Evolutionary conservation across 768 basidiomycete genomes (phyloP).

Genomic region (Pleurotus tuoliensis): DNA sequence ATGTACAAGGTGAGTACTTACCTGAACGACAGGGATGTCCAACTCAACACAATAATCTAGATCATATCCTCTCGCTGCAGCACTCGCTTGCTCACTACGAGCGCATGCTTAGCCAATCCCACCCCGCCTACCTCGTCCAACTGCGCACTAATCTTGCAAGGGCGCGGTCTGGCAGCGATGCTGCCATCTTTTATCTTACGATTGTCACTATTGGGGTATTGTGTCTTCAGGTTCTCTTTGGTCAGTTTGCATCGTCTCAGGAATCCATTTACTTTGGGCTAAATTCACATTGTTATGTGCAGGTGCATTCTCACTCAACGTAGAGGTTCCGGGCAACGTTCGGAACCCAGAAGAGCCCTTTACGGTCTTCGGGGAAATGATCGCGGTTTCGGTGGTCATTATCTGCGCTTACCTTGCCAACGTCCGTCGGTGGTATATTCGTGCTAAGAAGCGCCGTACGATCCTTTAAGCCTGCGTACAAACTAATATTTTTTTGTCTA

Average conservation of each 20-base stretch:
- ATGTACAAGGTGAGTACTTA: constrained; percentile 69
- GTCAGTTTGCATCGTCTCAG: constrained; percentile 29
- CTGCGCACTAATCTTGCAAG: constrained; percentile 59
- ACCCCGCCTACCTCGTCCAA: constrained; percentile 81
- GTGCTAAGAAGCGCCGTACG: constrained; percentile 39
- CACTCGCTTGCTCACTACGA: constrained; percentile 84
- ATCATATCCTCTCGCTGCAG: constrained; percentile 87
- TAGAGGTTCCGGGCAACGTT: constrained; percentile 55
- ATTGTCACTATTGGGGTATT: constrained; percentile 65
- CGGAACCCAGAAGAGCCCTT: constrained; percentile 30
- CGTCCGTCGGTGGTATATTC: constrained; percentile 63
- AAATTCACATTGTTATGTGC: constrained; percentile 5
- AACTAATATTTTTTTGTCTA: no score
- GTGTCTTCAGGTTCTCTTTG: constrained; percentile 56
- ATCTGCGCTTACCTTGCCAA: constrained; percentile 39
- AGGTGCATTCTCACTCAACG: constrained; percentile 72
- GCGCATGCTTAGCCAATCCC: constrained; percentile 81
- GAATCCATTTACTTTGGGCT: neutral
- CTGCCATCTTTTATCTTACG: constrained; percentile 62
- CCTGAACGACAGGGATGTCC: neutral
- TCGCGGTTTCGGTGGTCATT: constrained; percentile 42
- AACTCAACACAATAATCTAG: constrained; percentile 32
- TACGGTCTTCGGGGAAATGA: constrained; percentile 53
- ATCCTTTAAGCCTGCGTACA: constrained; percentile 12
- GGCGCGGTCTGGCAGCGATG: constrained; percentile 61